Base-by-base conservation (phyloP, 164 flowering plant species). In the Macadamia tetraphylla region DNA sequence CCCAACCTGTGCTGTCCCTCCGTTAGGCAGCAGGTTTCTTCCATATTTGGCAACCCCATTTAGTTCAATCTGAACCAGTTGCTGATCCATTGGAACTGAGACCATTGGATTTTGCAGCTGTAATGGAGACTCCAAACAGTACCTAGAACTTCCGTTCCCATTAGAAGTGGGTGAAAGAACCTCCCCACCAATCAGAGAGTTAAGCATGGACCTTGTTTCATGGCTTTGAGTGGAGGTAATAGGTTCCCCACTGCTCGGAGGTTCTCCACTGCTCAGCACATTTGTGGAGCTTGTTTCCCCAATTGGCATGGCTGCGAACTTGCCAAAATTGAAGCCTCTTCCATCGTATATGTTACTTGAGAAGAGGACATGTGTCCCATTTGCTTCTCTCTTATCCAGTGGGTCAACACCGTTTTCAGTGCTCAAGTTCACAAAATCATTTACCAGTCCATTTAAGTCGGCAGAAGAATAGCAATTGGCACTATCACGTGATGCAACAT, bases 311-410 rank as follows among this genome's bases (percentile, higher is more conserved):
- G 61, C 13, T 35, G 15, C 40, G 46, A 61, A 30, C 18, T 65
- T 63, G 40, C 63, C 63, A 29, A 71, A 68, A 55, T 60, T 30
- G 4, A 68, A 69, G 18, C 62, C 69, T 14, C 46, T 51, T 14
- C 46, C 51, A 43, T 48, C 8, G 14, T 53, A 42, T 30, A 49
- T 43, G 60, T 63, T 59, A 12, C 15, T 44, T 2, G 18, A 52
- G n/a, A 57, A 62, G 42, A 58, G 60, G 30, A 64, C 51, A 56
- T 65, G 67, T 35, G 60, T 68, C 12, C 81, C 79, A 66, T 76
- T 76, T 23, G 63, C 49, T 67, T 63, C 69, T 60, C 51, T 67
- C 2, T 52, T 44, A n/a, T 60, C 60, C 35, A 70, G 46, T 51
- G 65, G 12, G 9, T 55, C 59, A 2, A 18, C 46, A 29, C 29